Percentiles rank a stretch among this genome's conserved stretches.
Evolutionary conservation across 78 protist genomes (phyloP).

Genomic region (slime mould (Dictyostelium discoideum)): DNA sequence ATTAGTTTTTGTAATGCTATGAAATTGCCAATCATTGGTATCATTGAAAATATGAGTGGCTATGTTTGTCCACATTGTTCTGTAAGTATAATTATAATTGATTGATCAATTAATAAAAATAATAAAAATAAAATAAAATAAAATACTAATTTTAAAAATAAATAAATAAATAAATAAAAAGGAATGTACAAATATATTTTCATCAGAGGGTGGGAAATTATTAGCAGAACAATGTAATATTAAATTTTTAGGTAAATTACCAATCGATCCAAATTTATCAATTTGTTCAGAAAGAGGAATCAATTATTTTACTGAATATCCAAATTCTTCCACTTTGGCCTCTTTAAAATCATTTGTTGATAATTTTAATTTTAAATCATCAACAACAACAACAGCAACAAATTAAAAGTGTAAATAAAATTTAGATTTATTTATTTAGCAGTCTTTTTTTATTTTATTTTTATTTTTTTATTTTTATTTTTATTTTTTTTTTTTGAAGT

Average conservation of each 20-base stretch:
- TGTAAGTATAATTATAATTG: constrained; percentile 1
- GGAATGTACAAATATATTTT: constrained; percentile 87
- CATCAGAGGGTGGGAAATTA: constrained; percentile 89
- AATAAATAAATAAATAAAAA: background rate
- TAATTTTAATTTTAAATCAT: background rate
- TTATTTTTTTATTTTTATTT: background rate
- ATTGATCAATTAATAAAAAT: too few relatives aligned
- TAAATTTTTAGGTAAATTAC: constrained; percentile 88
- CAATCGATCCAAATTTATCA: constrained; percentile 88
- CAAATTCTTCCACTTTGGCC: constrained; percentile 50
- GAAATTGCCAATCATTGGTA: constrained; percentile 94
- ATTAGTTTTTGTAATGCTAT: constrained; percentile 94
- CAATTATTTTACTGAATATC: constrained; percentile 70
- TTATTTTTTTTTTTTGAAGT: background rate
- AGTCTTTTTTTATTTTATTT: background rate
- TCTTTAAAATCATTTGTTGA: constrained; percentile 33
- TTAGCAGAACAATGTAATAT: constrained; percentile 75
- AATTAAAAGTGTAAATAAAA: background rate
- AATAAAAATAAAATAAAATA: background rate
- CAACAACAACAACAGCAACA: background rate
- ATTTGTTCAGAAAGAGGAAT: constrained; percentile 70
- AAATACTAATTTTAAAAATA: background rate
- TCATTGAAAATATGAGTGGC: constrained; percentile 99
- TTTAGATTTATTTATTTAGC: background rate
- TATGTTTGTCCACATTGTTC: constrained; percentile 97